A percentile compares a stretch with the other conserved stretches of the same genome.
phyloP scores from a whole-genome alignment of 202 grass and related monocot genomes.

The Digitaria exilis region DNA sequence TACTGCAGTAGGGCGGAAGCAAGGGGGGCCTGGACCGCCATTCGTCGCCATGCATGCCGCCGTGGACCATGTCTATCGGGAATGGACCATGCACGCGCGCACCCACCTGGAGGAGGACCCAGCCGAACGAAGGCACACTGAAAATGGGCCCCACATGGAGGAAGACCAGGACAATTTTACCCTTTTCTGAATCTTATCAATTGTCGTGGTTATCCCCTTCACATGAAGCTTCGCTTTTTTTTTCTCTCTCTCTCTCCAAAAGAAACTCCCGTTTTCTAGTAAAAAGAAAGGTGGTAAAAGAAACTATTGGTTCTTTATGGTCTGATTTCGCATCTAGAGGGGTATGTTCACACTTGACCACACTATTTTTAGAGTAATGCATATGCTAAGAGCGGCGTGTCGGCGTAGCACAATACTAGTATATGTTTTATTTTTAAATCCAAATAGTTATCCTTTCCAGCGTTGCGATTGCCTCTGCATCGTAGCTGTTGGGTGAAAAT shows the following conservation, averaged over 20 bases:
- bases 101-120: not conserved
- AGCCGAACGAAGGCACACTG: not conserved
- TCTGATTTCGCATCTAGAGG: not conserved
- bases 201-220: not conserved
- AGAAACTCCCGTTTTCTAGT: too few relatives aligned
- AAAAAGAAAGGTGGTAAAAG: not conserved
- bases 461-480: not conserved
- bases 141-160: not conserved
- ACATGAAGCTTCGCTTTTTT: not conserved
- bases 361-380: not conserved
- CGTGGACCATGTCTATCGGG: not conserved
- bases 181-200: not conserved
- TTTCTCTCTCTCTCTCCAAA: too few relatives aligned
- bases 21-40: too few relatives aligned
- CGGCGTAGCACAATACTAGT: not conserved
- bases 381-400: not conserved
- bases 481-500: too few relatives aligned
- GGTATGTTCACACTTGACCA: not conserved
- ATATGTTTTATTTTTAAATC: not conserved
- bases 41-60: too few relatives aligned
- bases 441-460: constrained; percentile 24
- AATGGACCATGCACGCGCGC: not conserved
- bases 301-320: not conserved
- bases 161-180: not conserved
- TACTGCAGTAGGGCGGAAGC: not conserved